phyloP scores from a whole-genome alignment of 129 eudicot genomes.

The Arctium minus region DNA sequence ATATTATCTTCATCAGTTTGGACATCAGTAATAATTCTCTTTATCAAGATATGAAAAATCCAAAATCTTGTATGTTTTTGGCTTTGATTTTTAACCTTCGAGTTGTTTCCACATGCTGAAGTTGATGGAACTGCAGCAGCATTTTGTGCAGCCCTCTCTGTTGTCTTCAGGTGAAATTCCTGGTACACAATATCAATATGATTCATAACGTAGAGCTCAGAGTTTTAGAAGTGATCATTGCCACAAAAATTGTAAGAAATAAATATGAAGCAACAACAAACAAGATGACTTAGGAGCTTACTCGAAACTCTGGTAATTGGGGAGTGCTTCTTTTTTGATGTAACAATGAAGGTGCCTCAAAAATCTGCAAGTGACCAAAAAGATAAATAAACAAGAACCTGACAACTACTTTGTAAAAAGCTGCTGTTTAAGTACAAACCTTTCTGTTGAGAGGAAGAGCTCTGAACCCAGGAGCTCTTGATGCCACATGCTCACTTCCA shows the following conservation, averaged over 20 bases:
- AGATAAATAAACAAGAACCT: not conserved
- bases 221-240: constrained; percentile 4
- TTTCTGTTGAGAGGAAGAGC: constrained; percentile 92
- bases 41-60: not conserved
- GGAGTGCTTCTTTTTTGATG: constrained; percentile 66
- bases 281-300: constrained; percentile 18
- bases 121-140: constrained; percentile 47
- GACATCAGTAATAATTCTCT: not conserved
- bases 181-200: constrained; percentile 31
- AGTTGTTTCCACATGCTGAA: constrained; percentile 25
- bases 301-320: constrained; percentile 63
- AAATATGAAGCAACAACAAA: not conserved
- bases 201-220: not conserved
- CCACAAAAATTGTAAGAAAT: not conserved
- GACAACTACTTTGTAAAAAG: not conserved
- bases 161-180: constrained; percentile 82
- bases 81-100: constrained; percentile 39
- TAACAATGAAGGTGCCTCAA: constrained; percentile 63
- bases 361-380: constrained; percentile 50
- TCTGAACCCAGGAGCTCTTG: constrained; percentile 54
- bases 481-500: constrained; percentile 39
- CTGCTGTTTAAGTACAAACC: constrained; percentile 34
- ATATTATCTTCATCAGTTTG: constrained; percentile 4
- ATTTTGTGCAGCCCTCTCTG: constrained; percentile 74
- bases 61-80: not conserved